phyloP scores from a whole-genome alignment of 192 early-diverging fungal genomes.

The Backusella westeae region DNA sequence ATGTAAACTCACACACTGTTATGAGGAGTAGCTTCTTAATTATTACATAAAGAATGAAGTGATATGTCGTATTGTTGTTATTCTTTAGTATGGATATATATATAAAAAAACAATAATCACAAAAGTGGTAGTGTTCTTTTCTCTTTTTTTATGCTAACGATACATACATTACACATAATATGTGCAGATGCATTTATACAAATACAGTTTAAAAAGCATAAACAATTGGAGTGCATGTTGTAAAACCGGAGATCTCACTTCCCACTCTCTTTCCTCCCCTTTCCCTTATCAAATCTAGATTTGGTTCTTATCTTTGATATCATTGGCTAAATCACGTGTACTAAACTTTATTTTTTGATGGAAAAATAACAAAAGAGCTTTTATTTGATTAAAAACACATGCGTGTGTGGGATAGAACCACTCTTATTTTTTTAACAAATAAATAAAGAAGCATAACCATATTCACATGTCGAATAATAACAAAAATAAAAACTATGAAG shows the following conservation, averaged over 20 bases:
- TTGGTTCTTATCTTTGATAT: not conserved
- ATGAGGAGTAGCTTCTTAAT: not conserved
- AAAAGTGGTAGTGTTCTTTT: not conserved
- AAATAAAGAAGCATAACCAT: not conserved
- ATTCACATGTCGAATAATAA: slow-evolving; percentile 3
- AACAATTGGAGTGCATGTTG: not conserved
- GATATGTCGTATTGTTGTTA: not conserved
- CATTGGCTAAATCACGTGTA: not conserved
- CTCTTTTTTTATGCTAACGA: not conserved
- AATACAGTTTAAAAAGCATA: not conserved
- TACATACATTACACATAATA: not conserved
- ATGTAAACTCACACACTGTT: not conserved
- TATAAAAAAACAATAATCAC: not conserved
- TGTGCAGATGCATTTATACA: not conserved
- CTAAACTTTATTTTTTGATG: not conserved
- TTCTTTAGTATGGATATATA: not conserved
- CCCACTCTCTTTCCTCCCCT: not conserved
- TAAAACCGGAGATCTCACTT: not conserved
- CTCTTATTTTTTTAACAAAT: not conserved
- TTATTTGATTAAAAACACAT: not conserved
- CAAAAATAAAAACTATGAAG: not conserved
- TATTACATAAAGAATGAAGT: not conserved
- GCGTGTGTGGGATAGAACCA: not conserved
- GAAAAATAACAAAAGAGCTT: not conserved
- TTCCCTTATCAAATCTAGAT: slow-evolving; percentile 1